phyloP scores from a whole-genome alignment of 2,329 filamentous ascomycete species.

The Aureobasidium sp. region DNA sequence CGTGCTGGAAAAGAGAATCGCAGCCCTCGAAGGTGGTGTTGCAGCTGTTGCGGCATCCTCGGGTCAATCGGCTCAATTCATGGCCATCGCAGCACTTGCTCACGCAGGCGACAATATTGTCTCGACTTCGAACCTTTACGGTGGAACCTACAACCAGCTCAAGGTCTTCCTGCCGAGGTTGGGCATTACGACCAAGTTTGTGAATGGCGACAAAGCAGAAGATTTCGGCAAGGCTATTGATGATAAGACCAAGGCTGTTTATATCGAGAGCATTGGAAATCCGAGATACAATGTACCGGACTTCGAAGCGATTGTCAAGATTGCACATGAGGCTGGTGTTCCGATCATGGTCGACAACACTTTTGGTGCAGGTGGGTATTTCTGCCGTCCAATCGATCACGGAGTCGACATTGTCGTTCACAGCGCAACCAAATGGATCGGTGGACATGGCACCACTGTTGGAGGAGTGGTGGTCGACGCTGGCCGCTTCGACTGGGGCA shows the following conservation, averaged over 20 bases:
- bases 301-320: slow-evolving; percentile 74
- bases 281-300: slow-evolving; percentile 89
- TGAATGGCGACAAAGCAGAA: slow-evolving; percentile 68
- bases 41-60: slow-evolving; percentile 78
- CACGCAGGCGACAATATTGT: slow-evolving; percentile 88
- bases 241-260: slow-evolving; percentile 86
- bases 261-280: slow-evolving; percentile 88
- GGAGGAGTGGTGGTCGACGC: slow-evolving; percentile 78
- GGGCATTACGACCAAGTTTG: slow-evolving; percentile 81
- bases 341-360: slow-evolving; percentile 75
- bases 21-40: slow-evolving; percentile 87
- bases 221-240: slow-evolving; percentile 79
- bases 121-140: slow-evolving; percentile 82
- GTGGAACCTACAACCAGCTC: slow-evolving; percentile 94
- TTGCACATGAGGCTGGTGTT: slow-evolving; percentile 59
- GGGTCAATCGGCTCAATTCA: slow-evolving; percentile 87
- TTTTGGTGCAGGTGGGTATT: slow-evolving; percentile 88
- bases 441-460: slow-evolving; percentile 87
- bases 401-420: slow-evolving; percentile 46
- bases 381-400: slow-evolving; percentile 75
- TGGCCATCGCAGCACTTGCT: slow-evolving; percentile 76
- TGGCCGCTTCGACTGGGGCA: slow-evolving; percentile 91
- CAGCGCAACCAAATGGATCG: slow-evolving; percentile 94
- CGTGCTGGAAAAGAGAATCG: slow-evolving; percentile 92
- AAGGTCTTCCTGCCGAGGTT: slow-evolving; percentile 84